phyloP scores from a whole-genome alignment of 2,329 filamentous ascomycete species.

The Cladophialophora bantiana region DNA sequence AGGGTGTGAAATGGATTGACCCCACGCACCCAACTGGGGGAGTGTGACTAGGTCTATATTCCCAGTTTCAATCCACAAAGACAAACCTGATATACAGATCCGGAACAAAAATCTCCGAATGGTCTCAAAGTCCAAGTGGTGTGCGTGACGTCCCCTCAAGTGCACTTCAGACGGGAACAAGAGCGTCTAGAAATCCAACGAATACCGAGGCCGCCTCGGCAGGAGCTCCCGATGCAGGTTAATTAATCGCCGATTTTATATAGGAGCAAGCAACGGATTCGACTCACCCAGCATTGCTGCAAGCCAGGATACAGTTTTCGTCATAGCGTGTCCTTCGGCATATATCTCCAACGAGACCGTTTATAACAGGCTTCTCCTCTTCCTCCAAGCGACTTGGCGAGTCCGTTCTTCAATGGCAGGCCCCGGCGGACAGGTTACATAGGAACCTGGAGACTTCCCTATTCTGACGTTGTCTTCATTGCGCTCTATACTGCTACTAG shows the following conservation, averaged over 20 bases:
- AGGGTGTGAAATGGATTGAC: slow-evolving; percentile 55
- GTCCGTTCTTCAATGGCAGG: neutral
- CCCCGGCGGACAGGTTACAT: neutral
- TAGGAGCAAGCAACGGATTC: neutral
- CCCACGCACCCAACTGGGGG: slow-evolving; percentile 51
- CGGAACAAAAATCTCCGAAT: neutral
- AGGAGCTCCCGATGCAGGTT: neutral
- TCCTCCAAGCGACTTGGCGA: neutral
- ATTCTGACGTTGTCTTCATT: neutral
- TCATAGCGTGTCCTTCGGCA: neutral
- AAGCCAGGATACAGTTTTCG: neutral
- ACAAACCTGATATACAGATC: neutral
- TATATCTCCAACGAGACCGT: neutral
- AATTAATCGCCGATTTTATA: neutral
- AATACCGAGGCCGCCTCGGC: neutral
- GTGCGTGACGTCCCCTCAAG: neutral
- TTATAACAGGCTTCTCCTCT: neutral
- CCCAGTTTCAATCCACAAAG: neutral
- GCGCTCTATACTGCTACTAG: neutral
- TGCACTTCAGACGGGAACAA: neutral
- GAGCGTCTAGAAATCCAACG: neutral
- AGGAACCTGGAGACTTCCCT: neutral
- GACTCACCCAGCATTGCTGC: neutral
- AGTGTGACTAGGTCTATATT: slow-evolving; percentile 15
- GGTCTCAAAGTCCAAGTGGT: neutral